phyloP scores from a whole-genome alignment of 2,329 filamentous ascomycete species.

The Ilyonectria robusta region DNA sequence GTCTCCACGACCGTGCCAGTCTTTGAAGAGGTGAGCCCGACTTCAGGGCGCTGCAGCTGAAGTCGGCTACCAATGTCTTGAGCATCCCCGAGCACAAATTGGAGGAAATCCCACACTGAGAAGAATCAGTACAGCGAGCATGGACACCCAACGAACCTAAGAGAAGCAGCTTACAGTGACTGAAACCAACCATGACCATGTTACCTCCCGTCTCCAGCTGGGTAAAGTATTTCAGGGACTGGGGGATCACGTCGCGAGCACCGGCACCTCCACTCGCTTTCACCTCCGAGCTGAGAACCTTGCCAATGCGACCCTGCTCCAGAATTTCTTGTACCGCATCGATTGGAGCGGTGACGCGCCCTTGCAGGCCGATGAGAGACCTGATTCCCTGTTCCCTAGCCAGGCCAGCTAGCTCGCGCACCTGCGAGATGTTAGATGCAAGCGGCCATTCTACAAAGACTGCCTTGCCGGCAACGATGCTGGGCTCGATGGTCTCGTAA shows the following conservation, averaged over 20 bases:
- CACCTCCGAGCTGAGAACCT: neutral
- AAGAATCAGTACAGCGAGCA: no score
- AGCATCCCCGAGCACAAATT: no score
- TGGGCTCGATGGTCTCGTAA: conserved; percentile 56
- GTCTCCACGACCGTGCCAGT: no score
- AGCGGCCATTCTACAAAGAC: conserved; percentile 69
- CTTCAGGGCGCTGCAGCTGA: no score
- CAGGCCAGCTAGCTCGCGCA: conserved; percentile 53
- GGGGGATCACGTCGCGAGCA: neutral
- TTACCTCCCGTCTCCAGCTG: neutral
- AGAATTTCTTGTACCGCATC: neutral
- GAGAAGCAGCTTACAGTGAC: neutral
- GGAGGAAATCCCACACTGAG: no score
- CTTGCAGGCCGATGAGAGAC: conserved; percentile 25
- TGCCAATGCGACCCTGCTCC: neutral
- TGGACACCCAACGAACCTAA: no score
- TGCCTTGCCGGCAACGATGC: conserved; percentile 61
- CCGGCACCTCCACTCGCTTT: neutral
- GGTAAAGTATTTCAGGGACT: neutral
- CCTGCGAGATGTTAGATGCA: conserved; percentile 54
- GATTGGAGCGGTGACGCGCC: neutral
- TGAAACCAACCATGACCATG: neutral
- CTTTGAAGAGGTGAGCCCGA: no score
- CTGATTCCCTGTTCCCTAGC: conserved; percentile 36
- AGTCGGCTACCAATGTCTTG: no score